Percentiles rank a stretch among this genome's conserved stretches.
These are phyloP conservation scores for Arachis monticola DNA, from an alignment of 331 rosid genomes.

Conservation along the genomic window DNA sequence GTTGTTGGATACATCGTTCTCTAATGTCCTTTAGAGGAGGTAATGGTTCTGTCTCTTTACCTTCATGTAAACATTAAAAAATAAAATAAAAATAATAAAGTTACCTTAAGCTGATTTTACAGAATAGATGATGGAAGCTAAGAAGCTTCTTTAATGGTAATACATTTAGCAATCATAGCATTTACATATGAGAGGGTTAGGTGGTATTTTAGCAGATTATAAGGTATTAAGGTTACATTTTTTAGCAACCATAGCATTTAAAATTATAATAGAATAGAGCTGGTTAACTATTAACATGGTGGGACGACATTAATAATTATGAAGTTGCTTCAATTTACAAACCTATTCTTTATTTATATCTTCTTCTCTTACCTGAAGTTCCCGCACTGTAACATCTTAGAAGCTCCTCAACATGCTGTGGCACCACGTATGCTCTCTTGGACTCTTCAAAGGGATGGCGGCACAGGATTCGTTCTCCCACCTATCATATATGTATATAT, in stretches of 20 bases:
- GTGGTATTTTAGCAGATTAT: neutral
- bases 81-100: too few relatives aligned
- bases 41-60: constrained; percentile 57
- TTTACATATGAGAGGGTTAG: neutral
- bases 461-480: constrained; percentile 86
- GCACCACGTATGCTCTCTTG: constrained; percentile 98
- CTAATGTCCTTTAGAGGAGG: constrained; percentile 78
- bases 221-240: neutral
- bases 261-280: neutral
- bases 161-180: neutral
- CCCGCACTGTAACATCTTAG: constrained; percentile 91
- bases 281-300: neutral
- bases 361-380: constrained; percentile 58
- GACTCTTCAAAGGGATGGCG: constrained; percentile 99
- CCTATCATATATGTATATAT: constrained; percentile 51
- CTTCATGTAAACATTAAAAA: constrained; percentile 39
- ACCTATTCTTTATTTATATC: too few relatives aligned
- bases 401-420: constrained; percentile 93
- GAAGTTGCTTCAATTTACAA: too few relatives aligned
- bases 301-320: constrained; percentile 17
- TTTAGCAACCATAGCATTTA: neutral
- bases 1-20: constrained; percentile 82
- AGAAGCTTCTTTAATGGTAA: neutral
- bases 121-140: constrained; percentile 9
- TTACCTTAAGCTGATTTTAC: constrained; percentile 3